phyloP scores from a whole-genome alignment of 2,329 filamentous ascomycete genomes.

The Penicillium brasilianum region DNA sequence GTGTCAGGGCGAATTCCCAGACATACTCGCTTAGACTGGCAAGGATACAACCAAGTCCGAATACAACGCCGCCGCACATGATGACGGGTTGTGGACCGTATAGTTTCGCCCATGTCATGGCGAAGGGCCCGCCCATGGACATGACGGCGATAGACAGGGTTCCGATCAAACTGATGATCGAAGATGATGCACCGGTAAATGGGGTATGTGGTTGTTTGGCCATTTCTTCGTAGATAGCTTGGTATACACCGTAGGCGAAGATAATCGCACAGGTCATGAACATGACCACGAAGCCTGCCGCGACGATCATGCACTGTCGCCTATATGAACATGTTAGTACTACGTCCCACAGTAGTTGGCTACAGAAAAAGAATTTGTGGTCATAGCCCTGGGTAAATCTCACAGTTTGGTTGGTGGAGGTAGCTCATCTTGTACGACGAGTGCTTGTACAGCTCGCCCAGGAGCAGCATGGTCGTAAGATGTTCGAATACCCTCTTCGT shows the following conservation, averaged over 20 bases:
- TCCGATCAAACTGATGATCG: constrained; percentile 47
- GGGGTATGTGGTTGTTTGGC: constrained; percentile 33
- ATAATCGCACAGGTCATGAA: constrained; percentile 46
- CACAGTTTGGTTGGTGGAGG: constrained; percentile 19
- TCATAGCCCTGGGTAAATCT: neutral
- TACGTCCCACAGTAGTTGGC: too few species aligned
- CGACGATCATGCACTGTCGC: constrained; percentile 27
- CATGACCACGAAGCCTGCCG: constrained; percentile 37
- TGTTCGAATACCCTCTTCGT: constrained; percentile 3
- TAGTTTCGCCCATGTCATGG: constrained; percentile 43
- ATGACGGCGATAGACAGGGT: constrained; percentile 45
- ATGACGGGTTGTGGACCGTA: constrained; percentile 41
- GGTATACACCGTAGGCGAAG: constrained; percentile 51
- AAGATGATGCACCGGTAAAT: constrained; percentile 43
- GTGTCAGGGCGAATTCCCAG: constrained; percentile 43
- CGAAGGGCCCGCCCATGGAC: constrained; percentile 45
- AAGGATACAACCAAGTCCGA: constrained; percentile 40
- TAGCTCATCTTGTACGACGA: constrained; percentile 12
- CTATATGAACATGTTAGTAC: constrained; percentile 2
- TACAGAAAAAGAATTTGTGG: neutral
- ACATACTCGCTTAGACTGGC: constrained; percentile 41
- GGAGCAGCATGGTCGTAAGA: constrained; percentile 1
- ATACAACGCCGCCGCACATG: constrained; percentile 41
- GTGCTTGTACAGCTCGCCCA: neutral
- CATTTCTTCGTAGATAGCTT: constrained; percentile 48